Base-by-base conservation (phyloP, 2,329 filamentous ascomycete genomes). In the Xylogone sp. region DNA sequence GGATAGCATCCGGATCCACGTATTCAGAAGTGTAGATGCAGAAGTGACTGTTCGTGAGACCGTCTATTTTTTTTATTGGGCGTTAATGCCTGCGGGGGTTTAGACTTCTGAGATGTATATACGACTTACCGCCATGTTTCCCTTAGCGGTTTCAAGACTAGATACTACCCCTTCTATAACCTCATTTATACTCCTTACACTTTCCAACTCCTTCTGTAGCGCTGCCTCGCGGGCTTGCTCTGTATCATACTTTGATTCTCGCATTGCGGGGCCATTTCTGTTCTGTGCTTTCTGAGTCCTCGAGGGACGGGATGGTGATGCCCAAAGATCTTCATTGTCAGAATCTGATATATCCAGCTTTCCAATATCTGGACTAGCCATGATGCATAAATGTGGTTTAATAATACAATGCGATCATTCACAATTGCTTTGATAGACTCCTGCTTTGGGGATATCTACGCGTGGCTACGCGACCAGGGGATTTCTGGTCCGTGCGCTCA, bases 1-100 rank as follows among this genome's bases (percentile, higher is more conserved):
- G 6, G 90, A 94, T 12, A 99, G 81, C 59, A 99, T 97, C 48
- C 91, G 86, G 8, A 91, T 96, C 93, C 93, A 99, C 16, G 92
- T 96, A 62, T 95, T 91, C 27, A 99, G 83, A 13, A 99, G 81
- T 1, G 88, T 88, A 13, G 92, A 95, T 3, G 94, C 91, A 50
- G 92, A 93, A 59, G 81, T 81, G 42, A 97, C 91, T 2, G 94
- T 97, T 55, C 81, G 81, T 49, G 87, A 87, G 31, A 97, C 92
- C 21, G 87, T 95, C 88, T 89, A 45, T 19, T 50, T 59, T 19
- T 50, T 59, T 6, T 27, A 27, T 27, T 61, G 45, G 47, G 53
- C 45, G 39, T 57, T 45, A 53, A 56, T 49, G 45, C 29, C 45
- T 18, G 43, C 10, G 42, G 21, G 42, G 9, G n/a, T 27, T 27